Percentiles rank a stretch among this genome's conserved stretches.
These are phyloP conservation scores for Candolleomyces eurysporus DNA, from an alignment of 768 basidiomycete genomes.

Conservation along the genomic window DNA sequence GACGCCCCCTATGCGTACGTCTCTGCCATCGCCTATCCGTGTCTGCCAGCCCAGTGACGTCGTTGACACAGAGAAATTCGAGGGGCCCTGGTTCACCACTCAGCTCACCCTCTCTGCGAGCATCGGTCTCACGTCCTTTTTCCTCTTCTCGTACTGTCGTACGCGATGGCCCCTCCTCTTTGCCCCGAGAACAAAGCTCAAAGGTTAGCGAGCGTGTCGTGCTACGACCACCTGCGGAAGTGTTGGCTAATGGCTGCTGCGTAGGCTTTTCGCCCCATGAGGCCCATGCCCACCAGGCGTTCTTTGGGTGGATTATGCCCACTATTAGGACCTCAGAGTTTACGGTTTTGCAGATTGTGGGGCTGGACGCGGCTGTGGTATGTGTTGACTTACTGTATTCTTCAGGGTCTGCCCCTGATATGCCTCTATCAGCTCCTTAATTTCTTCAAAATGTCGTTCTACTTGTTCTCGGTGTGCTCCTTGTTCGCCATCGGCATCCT, in stretches of 20 bases:
- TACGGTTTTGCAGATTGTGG: conserved; percentile 92
- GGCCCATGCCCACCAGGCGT: conserved; percentile 79
- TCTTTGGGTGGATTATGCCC: conserved; percentile 96
- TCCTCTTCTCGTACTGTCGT: conserved; percentile 86
- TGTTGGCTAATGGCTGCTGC: background rate
- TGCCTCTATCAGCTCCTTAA: conserved; percentile 65
- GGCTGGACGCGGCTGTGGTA: conserved; percentile 94
- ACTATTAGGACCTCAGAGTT: conserved; percentile 90
- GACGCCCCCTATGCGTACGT: conserved; percentile 62
- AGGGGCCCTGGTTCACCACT: conserved; percentile 95
- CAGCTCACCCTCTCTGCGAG: conserved; percentile 76
- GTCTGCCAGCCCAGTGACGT: conserved; percentile 5
- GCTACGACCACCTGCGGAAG: conserved; percentile 5
- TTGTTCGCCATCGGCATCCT: conserved; percentile 79
- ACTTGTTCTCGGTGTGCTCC: conserved; percentile 85
- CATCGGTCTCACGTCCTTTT: conserved; percentile 78
- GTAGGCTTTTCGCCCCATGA: conserved; percentile 92
- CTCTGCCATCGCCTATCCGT: background rate
- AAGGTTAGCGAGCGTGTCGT: conserved; percentile 53
- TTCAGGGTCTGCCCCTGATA: background rate
- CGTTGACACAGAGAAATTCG: conserved; percentile 59
- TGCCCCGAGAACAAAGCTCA: conserved; percentile 91
- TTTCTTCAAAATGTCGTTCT: conserved; percentile 95
- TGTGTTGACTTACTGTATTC: conserved; percentile 25
- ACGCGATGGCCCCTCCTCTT: conserved; percentile 88